These are phyloP conservation scores for Truncatella angustata DNA, from an alignment of 2,329 filamentous ascomycete genomes.

Conservation along the genomic window DNA sequence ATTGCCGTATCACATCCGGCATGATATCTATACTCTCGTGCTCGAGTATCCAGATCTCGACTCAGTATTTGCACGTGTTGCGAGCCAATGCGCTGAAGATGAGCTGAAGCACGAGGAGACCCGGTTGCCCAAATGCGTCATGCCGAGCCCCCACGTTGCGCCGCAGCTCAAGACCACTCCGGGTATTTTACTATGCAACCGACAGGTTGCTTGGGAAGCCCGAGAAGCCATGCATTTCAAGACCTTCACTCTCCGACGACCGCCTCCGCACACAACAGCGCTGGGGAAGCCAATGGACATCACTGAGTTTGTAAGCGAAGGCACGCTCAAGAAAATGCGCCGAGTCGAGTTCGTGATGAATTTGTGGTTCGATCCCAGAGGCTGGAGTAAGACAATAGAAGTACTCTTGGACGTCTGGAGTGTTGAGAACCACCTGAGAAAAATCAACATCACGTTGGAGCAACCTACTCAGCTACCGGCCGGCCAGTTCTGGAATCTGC, in stretches of 20 bases:
- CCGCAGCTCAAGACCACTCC: slow-evolving; percentile 21
- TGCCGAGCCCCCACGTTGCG: neutral
- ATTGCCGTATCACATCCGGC: slow-evolving; percentile 4
- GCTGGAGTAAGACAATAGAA: slow-evolving; percentile 13
- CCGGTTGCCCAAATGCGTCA: neutral
- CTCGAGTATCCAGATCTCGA: slow-evolving; percentile 5
- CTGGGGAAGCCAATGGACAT: slow-evolving; percentile 15
- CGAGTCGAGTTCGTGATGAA: slow-evolving; percentile 16
- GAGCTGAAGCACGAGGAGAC: neutral
- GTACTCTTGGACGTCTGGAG: slow-evolving; percentile 17
- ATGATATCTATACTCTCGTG: slow-evolving; percentile 3
- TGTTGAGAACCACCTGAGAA: slow-evolving; percentile 12
- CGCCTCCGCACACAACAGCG: slow-evolving; percentile 10
- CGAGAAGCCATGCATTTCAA: slow-evolving; percentile 23
- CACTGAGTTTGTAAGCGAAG: slow-evolving; percentile 16
- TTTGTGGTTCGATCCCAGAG: slow-evolving; percentile 7
- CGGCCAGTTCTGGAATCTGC: neutral
- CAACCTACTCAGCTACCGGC: neutral
- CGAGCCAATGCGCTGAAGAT: neutral
- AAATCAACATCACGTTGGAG: slow-evolving; percentile 2
- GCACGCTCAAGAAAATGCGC: slow-evolving; percentile 14
- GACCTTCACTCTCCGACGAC: slow-evolving; percentile 22
- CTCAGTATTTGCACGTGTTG: neutral
- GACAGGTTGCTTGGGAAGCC: slow-evolving; percentile 29
- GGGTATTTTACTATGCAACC: slow-evolving; percentile 30